phyloP scores from a whole-genome alignment of 1,139 yeast genomes.

The Candida sp. region DNA sequence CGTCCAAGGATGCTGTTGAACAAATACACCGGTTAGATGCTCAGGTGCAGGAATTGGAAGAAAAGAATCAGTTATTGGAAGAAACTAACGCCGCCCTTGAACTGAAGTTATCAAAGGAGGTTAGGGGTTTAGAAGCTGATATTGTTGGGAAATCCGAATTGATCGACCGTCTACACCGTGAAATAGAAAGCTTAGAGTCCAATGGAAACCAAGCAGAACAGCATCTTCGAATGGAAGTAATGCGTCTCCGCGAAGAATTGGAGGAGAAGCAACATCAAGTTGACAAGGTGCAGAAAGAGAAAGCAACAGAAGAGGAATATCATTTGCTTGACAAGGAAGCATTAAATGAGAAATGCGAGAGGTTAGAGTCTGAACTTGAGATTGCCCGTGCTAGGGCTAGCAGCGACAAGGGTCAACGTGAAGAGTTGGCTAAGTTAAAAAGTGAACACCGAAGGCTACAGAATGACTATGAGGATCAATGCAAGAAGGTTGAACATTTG shows the following conservation, averaged over 20 bases:
- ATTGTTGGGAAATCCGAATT: slow-evolving; percentile 1
- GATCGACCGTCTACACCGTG: background rate
- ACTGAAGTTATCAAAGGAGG: background rate
- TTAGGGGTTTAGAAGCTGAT: background rate
- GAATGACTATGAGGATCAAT: background rate
- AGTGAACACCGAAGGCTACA: background rate
- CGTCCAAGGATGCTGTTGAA: background rate
- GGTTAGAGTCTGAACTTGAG: background rate
- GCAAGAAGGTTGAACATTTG: background rate
- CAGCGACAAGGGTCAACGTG: background rate
- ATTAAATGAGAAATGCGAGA: background rate
- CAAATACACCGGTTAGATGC: background rate
- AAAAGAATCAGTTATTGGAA: background rate
- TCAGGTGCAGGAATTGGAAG: background rate
- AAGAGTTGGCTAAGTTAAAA: background rate
- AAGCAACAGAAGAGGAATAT: background rate
- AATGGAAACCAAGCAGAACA: slow-evolving; percentile 1
- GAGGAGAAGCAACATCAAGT: background rate
- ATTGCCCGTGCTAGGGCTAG: background rate
- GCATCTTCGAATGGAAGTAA: background rate
- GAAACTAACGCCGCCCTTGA: background rate
- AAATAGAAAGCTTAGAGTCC: background rate
- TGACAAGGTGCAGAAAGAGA: too few species aligned
- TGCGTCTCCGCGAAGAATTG: background rate
- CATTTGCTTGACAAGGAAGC: background rate